phyloP scores from a whole-genome alignment of 2,329 filamentous ascomycete genomes.

The Thielaviopsis musarum region DNA sequence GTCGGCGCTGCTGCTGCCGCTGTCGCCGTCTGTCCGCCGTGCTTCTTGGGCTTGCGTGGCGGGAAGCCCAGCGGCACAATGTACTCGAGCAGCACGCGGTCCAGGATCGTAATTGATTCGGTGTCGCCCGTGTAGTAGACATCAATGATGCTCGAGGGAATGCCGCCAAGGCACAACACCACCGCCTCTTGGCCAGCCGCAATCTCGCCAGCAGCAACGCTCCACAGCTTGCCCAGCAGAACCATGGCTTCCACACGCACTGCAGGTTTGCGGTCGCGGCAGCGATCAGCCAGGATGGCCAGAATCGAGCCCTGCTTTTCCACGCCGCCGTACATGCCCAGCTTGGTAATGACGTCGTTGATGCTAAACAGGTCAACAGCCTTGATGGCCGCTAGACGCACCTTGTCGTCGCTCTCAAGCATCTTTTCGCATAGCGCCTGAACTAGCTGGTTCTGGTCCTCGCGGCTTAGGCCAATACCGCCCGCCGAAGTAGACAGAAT shows the following conservation, averaged over 20 bases:
- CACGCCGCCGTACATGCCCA: conserved; percentile 61
- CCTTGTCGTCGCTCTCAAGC: conserved; percentile 77
- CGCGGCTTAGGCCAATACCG: conserved; percentile 68
- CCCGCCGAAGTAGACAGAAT: conserved; percentile 86
- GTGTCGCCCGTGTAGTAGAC: conserved; percentile 79
- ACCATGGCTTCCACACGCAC: conserved; percentile 81
- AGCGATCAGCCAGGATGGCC: conserved; percentile 67
- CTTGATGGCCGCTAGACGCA: conserved; percentile 76
- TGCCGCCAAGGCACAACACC: conserved; percentile 55
- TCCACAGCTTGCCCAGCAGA: conserved; percentile 75
- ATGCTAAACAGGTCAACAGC: conserved; percentile 69
- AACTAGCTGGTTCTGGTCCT: conserved; percentile 64
- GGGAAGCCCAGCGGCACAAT: conserved; percentile 84
- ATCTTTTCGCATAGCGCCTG: conserved; percentile 63
- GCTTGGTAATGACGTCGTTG: conserved; percentile 62
- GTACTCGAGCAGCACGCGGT: conserved; percentile 71
- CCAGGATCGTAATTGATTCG: conserved; percentile 70
- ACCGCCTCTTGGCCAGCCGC: conserved; percentile 66
- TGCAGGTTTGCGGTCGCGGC: conserved; percentile 65
- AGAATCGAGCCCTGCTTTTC: conserved; percentile 63
- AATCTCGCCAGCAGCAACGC: conserved; percentile 78
- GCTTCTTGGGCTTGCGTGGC: conserved; percentile 44
- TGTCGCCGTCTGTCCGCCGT: conserved; percentile 34
- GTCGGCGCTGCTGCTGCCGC: neutral
- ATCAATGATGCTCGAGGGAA: conserved; percentile 73